These are phyloP conservation scores for Eremomyces bilateralis DNA, from an alignment of 495 filamentous ascomycete genomes.

Conservation along the genomic window DNA sequence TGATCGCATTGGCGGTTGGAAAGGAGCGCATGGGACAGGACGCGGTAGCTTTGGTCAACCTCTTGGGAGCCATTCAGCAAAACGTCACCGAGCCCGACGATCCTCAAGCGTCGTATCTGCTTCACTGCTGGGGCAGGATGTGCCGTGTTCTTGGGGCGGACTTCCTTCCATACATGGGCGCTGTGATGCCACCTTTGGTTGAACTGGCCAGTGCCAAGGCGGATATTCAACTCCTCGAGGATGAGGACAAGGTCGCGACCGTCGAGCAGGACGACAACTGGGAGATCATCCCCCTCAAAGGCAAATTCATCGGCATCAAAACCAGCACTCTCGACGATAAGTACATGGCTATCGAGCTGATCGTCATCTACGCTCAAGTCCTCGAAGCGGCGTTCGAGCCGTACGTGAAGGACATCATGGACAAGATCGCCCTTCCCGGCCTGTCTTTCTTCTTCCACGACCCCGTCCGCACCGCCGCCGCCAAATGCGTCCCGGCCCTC, in stretches of 20 bases:
- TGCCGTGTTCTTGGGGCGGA: constrained; percentile 77
- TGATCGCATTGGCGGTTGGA: constrained; percentile 84
- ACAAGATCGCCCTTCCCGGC: constrained; percentile 83
- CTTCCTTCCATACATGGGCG: constrained; percentile 78
- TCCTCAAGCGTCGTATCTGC: constrained; percentile 87
- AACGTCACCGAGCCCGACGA: constrained; percentile 82
- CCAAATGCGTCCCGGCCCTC: constrained; percentile 84
- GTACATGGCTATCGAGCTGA: constrained; percentile 93
- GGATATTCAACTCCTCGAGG: constrained; percentile 89
- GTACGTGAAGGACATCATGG: constrained; percentile 83
- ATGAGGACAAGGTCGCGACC: constrained; percentile 82
- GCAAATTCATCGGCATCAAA: constrained; percentile 95
- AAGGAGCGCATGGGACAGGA: constrained; percentile 78
- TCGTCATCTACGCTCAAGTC: constrained; percentile 90
- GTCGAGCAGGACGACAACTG: constrained; percentile 92
- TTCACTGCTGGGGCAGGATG: constrained; percentile 99
- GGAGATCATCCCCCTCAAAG: constrained; percentile 91
- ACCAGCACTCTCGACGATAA: constrained; percentile 95
- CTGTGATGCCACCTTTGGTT: constrained; percentile 85
- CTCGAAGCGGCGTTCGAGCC: constrained; percentile 79
- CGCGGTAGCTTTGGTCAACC: constrained; percentile 63
- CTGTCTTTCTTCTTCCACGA: constrained; percentile 99
- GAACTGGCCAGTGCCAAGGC: constrained; percentile 87
- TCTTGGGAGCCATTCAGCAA: constrained; percentile 69
- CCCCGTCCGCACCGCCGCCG: constrained; percentile 84